Evolutionary conservation across 2,329 filamentous ascomycete genomes (phyloP), one percentile per base, ranked within the genome.

Genomic region (Penicillium sp.): DNA sequence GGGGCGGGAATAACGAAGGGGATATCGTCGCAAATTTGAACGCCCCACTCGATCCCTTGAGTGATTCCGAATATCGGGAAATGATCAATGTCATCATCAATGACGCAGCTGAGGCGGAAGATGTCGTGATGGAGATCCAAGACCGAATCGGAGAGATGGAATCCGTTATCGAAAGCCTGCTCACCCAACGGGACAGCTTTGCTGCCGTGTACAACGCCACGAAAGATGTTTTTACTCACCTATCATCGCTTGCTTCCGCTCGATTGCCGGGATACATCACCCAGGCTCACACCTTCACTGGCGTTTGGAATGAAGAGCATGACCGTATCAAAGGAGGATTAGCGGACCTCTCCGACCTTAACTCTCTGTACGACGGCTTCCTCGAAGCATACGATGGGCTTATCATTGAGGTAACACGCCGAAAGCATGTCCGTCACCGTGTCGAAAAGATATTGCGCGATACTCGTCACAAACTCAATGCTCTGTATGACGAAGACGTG

Each of bases 351-450:
- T 88, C 90, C 56, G 86, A 87, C 23, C 86, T 97, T 70, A 85
- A 88, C 11, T 82, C 86, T n/a, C 92, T 97, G 70, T 98, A 97
- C 76, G 90, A 94, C 64, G 89, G 90, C 19, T 99, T 98, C 71
- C 84, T 91, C 21, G 85, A 88, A 56, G 92, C 93, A 0, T 98
- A 99, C 72, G 90, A 92, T 68, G 88, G 90, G 21, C 81, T 99
- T 13, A 85, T 97, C 26, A 84, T 96, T 1, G 95, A 99, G 75
- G 90, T 93, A 6, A 90, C 90, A 56, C 84, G 95, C 26, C 85
- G 95, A 9, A 87, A 87, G 63, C 82, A 85, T 15, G 87, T 91
- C 41, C 91, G 95, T 70, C 87, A 90, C 35, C 88, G 90, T 65
- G 90, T 96, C 56, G 85, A 89, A 67, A 84, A 83, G 48, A 87